Base-by-base conservation (phyloP, 257 asterid species). In the Apocynum venetum region DNA sequence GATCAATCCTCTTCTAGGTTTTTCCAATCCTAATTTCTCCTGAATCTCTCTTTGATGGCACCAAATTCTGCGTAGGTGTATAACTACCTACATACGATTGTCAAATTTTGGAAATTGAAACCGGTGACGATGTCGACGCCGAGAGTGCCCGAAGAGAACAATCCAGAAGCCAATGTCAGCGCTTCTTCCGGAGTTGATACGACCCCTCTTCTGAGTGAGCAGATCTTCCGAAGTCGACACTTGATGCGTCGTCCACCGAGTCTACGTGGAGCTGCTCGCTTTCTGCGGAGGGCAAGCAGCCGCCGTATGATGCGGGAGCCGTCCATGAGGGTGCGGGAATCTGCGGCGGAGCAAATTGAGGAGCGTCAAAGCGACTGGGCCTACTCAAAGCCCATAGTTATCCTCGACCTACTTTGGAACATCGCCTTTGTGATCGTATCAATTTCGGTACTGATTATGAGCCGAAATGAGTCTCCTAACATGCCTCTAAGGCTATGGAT, bases 311-410 rank as follows among this genome's bases (percentile, higher is more conserved):
- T 87, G 88, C 77, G 87, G 40, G 89, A 81, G 83, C 84, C 89
- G 15, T 87, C 90, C 8, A 77, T 82, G 73, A 81, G 88, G 53
- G 90, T 87, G 51, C 82, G 90, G 6, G 90, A 87, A 68, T 81
- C 88, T 48, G 90, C 90, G 11, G 90, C 88, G 12, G 89, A 85
- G 79, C 90, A 87, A 80, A 85, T 87, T 80, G 97, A 91, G 84
- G 97, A 91, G 74, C 81, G 96, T 6, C 98, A 93, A 67, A 93
- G 90, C 88, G 97, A 93, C 74, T 93, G 98, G 98, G 96, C 97
- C 1, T 90, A 93, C 83, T 93, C 98, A 5, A 93, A 90, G 88
- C 98, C 97, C 36, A 84, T 93, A 31, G 94, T 93, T n/a, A 78
- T 91, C 19, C 81, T 93, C 8, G 98, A 93, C 90, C 87, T 91